These are phyloP conservation scores for Pterocarpus santalinus DNA, from an alignment of 306 rosid species.

Conservation along the genomic window DNA sequence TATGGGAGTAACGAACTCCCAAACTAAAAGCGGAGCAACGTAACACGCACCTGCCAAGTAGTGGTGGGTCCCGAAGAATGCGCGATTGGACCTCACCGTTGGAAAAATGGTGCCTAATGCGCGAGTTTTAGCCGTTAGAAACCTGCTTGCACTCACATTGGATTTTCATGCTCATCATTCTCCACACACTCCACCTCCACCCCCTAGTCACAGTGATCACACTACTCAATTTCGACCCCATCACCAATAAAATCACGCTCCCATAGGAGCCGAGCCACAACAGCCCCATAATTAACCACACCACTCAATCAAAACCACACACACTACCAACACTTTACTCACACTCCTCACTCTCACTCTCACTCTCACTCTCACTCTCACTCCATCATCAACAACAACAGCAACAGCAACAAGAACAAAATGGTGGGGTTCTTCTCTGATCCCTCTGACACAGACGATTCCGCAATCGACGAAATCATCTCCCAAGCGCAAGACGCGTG, in stretches of 20 bases:
- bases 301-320: too few relatives aligned
- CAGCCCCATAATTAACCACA: too few relatives aligned
- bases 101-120: conserved; percentile 14
- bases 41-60: too few relatives aligned
- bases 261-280: too few relatives aligned
- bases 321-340: neutral
- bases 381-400: neutral
- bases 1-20: too few relatives aligned
- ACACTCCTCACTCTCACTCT: neutral
- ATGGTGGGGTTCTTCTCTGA: conserved; percentile 68
- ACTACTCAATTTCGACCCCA: too few relatives aligned
- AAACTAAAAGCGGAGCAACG: too few relatives aligned
- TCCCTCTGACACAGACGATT: conserved; percentile 69
- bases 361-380: neutral
- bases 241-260: too few relatives aligned
- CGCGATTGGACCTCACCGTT: conserved; percentile 42
- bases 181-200: too few relatives aligned
- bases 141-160: neutral
- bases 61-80: neutral
- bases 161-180: too few relatives aligned
- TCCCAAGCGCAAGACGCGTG: conserved; percentile 74
- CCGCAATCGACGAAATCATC: conserved; percentile 74
- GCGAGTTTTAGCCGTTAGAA: conserved; percentile 62
- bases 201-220: too few relatives aligned
- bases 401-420: neutral